Evolutionary conservation across 208 protist genomes (phyloP).

Genomic region (Sergeia podlipaevii): DNA sequence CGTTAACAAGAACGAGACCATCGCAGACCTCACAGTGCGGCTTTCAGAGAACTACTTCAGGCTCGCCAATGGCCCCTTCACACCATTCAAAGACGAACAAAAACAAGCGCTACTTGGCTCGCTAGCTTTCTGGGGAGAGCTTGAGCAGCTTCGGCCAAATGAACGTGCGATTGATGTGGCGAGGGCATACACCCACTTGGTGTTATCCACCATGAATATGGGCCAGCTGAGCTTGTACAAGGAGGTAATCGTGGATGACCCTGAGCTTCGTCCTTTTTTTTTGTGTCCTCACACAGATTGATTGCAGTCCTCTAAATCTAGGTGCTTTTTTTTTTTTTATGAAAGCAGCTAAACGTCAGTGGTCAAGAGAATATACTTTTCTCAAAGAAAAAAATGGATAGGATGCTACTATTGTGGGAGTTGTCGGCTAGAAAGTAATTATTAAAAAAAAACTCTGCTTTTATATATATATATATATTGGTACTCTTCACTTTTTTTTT

Average conservation of each 20-base stretch:
- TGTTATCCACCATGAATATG: conserved; percentile 22
- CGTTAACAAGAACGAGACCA: conserved; percentile 22
- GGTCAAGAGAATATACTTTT: too few species aligned
- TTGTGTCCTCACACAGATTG: conserved; percentile 6
- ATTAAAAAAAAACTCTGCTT: neutral
- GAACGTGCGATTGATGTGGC: conserved; percentile 17
- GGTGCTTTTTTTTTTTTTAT: neutral
- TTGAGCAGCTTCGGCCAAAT: conserved; percentile 11
- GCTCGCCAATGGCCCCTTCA: conserved; percentile 29
- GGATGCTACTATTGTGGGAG: too few species aligned
- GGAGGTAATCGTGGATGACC: too few species aligned
- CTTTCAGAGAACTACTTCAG: conserved; percentile 32
- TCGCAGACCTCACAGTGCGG: conserved; percentile 20
- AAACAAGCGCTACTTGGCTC: conserved; percentile 6
- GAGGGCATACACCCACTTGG: conserved; percentile 17
- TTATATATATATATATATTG: conserved; percentile 19
- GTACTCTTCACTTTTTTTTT: conserved; percentile 1
- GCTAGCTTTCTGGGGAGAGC: conserved; percentile 33
- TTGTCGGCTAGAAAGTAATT: neutral
- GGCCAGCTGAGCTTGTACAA: too few species aligned
- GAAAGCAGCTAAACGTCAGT: too few species aligned
- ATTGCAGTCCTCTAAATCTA: neutral
- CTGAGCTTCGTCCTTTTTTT: conserved; percentile 4
- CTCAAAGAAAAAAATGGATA: too few species aligned
- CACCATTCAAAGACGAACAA: conserved; percentile 12